Evolutionary conservation across 2,329 filamentous ascomycete species (phyloP).

Genomic region (Hymenoscyphus repandus): DNA sequence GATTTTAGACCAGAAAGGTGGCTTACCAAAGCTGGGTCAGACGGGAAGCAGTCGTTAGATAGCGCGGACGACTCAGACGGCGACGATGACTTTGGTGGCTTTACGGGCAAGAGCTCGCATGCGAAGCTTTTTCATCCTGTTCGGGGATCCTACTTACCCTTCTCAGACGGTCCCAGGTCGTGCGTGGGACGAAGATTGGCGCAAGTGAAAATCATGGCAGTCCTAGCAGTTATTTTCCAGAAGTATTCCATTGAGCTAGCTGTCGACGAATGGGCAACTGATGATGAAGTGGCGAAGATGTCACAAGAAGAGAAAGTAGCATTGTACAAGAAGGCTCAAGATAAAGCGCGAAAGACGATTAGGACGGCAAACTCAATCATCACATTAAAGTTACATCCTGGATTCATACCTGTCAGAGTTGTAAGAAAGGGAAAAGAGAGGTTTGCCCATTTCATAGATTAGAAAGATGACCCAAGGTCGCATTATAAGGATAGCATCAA

Average conservation of each 20-base stretch:
- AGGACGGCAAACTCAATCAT: constrained; percentile 55
- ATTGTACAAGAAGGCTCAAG: constrained; percentile 58
- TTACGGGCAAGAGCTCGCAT: constrained; percentile 55
- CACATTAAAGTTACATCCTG: constrained; percentile 65
- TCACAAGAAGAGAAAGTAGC: constrained; percentile 38
- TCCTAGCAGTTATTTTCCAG: constrained; percentile 50
- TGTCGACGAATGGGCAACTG: constrained; percentile 22
- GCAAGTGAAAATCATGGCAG: constrained; percentile 52
- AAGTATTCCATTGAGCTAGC: constrained; percentile 19
- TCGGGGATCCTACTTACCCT: constrained; percentile 53
- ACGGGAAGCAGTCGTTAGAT: constrained; percentile 21
- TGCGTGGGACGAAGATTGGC: constrained; percentile 55
- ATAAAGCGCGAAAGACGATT: constrained; percentile 47
- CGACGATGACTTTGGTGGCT: constrained; percentile 50
- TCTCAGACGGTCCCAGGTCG: constrained; percentile 52
- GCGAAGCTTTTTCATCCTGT: constrained; percentile 54
- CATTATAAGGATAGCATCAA: too few relatives aligned
- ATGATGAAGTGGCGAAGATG: constrained; percentile 36
- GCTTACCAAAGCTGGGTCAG: constrained; percentile 41
- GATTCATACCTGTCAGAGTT: constrained; percentile 56
- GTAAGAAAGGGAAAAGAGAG: constrained; percentile 65
- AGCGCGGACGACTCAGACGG: constrained; percentile 26
- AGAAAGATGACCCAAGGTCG: background rate
- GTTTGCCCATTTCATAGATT: constrained; percentile 44
- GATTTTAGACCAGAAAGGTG: constrained; percentile 70